A percentile compares a stretch with the other conserved stretches of the same genome.
Evolutionary conservation across 1,284 basidiomycete genomes (phyloP).

Genomic region (Malassezia dermatis): DNA sequence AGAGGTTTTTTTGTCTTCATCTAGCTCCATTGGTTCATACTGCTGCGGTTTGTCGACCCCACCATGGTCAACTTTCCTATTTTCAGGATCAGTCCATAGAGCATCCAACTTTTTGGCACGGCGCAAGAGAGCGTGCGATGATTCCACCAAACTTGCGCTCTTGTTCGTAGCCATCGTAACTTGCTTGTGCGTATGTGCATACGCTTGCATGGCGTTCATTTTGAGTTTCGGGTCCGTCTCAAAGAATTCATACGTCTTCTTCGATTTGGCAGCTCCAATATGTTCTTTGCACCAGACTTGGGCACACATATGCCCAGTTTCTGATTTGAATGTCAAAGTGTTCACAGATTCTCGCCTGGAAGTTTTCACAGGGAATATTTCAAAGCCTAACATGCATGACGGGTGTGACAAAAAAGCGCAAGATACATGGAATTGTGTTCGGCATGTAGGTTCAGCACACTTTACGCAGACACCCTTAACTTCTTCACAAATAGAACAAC

Average conservation of each 20-base stretch:
- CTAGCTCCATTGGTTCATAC: background rate
- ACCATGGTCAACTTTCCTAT: background rate
- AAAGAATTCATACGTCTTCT: constrained; percentile 67
- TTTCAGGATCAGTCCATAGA: background rate
- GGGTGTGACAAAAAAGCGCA: constrained; percentile 72
- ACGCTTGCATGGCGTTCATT: constrained; percentile 76
- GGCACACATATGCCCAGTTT: constrained; percentile 69
- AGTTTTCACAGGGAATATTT: constrained; percentile 63
- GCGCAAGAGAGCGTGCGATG: constrained; percentile 30
- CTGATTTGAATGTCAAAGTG: constrained; percentile 72
- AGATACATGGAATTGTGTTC: constrained; percentile 68
- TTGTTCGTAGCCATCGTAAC: constrained; percentile 45
- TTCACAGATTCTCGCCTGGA: constrained; percentile 50
- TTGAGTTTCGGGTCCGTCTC: constrained; percentile 67
- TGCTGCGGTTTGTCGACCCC: background rate
- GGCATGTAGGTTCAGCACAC: constrained; percentile 63
- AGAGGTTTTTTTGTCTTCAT: background rate
- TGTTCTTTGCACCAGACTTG: constrained; percentile 74
- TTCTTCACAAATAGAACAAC: constrained; percentile 56
- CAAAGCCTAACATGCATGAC: constrained; percentile 70
- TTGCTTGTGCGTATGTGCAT: constrained; percentile 70
- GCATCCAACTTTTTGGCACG: constrained; percentile 31
- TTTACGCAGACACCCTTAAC: constrained; percentile 64
- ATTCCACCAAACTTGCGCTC: constrained; percentile 19
- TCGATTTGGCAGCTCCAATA: constrained; percentile 54